Conservation (phyloP, 1,139 yeast species). For the Pichia norvegensis region DNA sequence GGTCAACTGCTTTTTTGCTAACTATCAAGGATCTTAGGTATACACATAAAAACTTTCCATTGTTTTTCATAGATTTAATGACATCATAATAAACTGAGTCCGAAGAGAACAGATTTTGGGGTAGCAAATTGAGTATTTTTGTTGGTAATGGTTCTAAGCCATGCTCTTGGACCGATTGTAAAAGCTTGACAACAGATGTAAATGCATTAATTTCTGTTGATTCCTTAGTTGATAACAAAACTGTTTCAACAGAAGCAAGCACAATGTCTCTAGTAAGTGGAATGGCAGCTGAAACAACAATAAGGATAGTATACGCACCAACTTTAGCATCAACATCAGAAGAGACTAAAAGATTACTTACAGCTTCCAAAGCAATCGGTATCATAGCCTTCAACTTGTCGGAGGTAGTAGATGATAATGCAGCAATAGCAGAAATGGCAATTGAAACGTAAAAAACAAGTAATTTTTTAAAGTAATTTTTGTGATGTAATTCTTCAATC, state of each 20-base stretch:
- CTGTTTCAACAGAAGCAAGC: conserved; percentile 62
- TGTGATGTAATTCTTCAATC: conserved; percentile 45
- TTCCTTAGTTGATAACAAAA: conserved; percentile 30
- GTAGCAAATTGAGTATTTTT: conserved; percentile 22
- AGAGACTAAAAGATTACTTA: conserved; percentile 47
- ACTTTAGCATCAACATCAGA: conserved; percentile 60
- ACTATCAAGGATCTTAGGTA: conserved; percentile 25
- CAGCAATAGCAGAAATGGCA: conserved; percentile 58
- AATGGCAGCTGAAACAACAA: conserved; percentile 69
- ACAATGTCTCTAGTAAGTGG: conserved; percentile 59
- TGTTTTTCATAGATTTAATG: conserved; percentile 15
- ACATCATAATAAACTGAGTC: conserved; percentile 17
- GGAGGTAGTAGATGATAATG: conserved; percentile 36
- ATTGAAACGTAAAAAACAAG: conserved; percentile 72
- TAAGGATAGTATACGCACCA: conserved; percentile 73
- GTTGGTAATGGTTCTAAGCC: conserved; percentile 24
- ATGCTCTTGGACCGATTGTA: conserved; percentile 32
- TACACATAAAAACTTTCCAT: conserved; percentile 23
- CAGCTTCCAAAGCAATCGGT: conserved; percentile 50
- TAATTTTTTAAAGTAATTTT: conserved; percentile 58
- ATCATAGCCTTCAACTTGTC: conserved; percentile 34
- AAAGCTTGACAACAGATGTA: conserved; percentile 28
- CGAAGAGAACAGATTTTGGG: conserved; percentile 15
- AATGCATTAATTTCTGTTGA: conserved; percentile 26
- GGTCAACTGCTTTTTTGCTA: conserved; percentile 17